These are phyloP conservation scores for Tolypocladium tropicale DNA, from an alignment of 2,329 filamentous ascomycete species.

Conservation along the genomic window DNA sequence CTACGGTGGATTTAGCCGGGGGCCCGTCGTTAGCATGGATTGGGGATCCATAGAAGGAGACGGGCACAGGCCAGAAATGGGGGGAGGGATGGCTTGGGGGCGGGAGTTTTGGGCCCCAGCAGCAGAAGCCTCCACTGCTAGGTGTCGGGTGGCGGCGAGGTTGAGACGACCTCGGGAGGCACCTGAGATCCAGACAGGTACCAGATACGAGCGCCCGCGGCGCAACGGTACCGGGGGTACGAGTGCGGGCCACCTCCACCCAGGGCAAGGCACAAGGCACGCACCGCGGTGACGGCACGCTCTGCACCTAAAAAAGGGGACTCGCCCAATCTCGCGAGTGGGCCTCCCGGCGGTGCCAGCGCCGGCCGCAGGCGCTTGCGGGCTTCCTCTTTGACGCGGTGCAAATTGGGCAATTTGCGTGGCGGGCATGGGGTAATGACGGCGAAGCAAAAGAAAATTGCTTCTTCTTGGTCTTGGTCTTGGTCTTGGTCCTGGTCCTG, in stretches of 20 bases:
- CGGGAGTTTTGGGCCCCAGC: background rate
- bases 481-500: too few species aligned
- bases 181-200: background rate
- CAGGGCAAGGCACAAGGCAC: background rate
- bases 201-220: background rate
- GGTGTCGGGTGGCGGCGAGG: background rate
- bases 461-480: too few species aligned
- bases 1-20: background rate
- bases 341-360: conserved; percentile 6
- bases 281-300: background rate
- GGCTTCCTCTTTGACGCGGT: conserved; percentile 2
- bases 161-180: background rate
- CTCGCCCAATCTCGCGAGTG: conserved; percentile 7
- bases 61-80: background rate
- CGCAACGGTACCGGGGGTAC: background rate
- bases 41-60: background rate
- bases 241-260: background rate
- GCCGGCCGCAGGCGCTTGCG: conserved; percentile 1
- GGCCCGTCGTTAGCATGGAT: background rate
- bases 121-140: background rate
- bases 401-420: conserved; percentile 16
- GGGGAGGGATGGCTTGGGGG: background rate
- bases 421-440: conserved; percentile 1
- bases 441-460: conserved; percentile 1
- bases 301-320: conserved; percentile 4